These are phyloP conservation scores for Staphylotrichum tortipilum DNA, from an alignment of 495 filamentous ascomycete genomes.

Conservation along the genomic window DNA sequence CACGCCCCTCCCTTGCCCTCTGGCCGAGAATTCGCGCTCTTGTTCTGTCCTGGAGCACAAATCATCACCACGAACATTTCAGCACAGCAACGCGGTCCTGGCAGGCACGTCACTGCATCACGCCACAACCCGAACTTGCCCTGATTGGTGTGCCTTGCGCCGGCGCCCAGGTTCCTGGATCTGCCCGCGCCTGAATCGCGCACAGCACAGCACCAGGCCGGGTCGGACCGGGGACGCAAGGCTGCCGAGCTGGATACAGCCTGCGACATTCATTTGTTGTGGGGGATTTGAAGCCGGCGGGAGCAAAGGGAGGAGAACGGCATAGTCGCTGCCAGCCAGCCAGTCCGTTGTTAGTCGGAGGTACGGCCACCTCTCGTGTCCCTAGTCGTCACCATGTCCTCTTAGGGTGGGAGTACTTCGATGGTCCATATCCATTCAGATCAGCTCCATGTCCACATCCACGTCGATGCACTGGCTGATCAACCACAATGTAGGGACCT, in stretches of 20 bases:
- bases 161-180: conserved; percentile 7
- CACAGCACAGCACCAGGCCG: no score
- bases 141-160: conserved; percentile 13
- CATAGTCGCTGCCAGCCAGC: no score
- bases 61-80: conserved; percentile 35
- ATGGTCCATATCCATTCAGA: no score
- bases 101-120: conserved; percentile 20
- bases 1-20: no score
- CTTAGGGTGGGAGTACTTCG: no score
- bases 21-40: conserved; percentile 7
- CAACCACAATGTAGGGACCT: neutral
- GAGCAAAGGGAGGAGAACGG: no score
- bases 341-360: neutral
- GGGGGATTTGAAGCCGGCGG: neutral
- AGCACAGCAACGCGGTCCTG: conserved; percentile 25
- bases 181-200: no score
- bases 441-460: no score
- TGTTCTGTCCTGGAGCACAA: conserved; percentile 22
- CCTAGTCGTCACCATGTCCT: neutral
- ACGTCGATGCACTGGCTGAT: conserved; percentile 2
- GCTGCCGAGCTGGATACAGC: neutral
- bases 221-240: neutral
- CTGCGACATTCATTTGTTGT: neutral
- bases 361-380: conserved; percentile 3
- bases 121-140: conserved; percentile 6